Evolutionary conservation across 441 rosid species (phyloP).

Genomic region (Brassica hybrid): DNA sequence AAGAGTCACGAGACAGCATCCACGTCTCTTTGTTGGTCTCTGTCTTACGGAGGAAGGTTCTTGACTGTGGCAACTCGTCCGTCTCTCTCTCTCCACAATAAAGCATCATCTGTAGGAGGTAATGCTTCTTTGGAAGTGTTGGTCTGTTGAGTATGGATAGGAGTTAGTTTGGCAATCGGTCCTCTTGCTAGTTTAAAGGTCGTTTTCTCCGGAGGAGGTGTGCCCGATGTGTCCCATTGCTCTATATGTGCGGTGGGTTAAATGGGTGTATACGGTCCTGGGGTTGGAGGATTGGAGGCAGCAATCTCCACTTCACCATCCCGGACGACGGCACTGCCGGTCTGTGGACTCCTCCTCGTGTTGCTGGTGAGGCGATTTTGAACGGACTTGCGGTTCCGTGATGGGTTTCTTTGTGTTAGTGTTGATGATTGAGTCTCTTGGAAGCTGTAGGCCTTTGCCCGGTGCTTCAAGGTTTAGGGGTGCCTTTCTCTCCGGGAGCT

Average conservation of each 20-base stretch:
- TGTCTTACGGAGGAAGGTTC: neutral
- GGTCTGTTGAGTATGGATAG: neutral
- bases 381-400: neutral
- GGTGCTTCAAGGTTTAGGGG: neutral
- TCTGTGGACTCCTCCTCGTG: neutral
- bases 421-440: neutral
- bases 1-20: too few species aligned
- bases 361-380: neutral
- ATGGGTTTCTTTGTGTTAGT: neutral
- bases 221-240: neutral
- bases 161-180: neutral
- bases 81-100: neutral
- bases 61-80: neutral
- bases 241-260: neutral
- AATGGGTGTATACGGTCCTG: neutral
- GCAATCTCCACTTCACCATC: neutral
- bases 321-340: neutral
- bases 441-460: neutral
- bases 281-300: neutral
- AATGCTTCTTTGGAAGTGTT: neutral
- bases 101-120: neutral
- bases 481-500: neutral
- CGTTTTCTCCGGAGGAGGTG: neutral
- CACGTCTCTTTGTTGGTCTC: neutral
- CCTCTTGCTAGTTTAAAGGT: neutral